Base-by-base conservation (phyloP, 495 filamentous ascomycete genomes). In the Lophiotrema nucula region DNA sequence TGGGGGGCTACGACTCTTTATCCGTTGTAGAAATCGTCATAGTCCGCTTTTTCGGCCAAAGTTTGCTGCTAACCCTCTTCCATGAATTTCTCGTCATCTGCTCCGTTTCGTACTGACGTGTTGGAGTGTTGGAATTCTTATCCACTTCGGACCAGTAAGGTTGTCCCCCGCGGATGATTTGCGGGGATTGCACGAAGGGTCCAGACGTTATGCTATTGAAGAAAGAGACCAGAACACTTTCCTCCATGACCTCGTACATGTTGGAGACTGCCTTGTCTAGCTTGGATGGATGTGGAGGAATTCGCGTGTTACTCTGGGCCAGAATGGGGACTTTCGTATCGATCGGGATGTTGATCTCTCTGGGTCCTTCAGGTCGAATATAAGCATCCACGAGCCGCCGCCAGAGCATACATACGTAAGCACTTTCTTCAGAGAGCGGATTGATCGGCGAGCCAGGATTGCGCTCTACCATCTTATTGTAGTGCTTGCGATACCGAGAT, bases 401-500 rank as follows among this genome's bases (percentile, higher is more conserved):
- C 41, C 41, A 44, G 19, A 22, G 41, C 13, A n/a, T 44, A 6
- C 6, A 44, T 6, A 44, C 19, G 19, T 22, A 47, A 4, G 45
- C 45, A 47, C 13, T 10, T 47, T 27, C 12, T 22, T 47, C 13
- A n/a, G 4, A 23, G 18, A 10, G 31, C 8, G 31, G 31, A 15
- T 35, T 35, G 31, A 77, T 64, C 3, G 73, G 70, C 23, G 58
- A 71, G 23, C 74, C 66, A 11, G 67, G 71, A 10, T 76, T 67
- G 44, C 75, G 71, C 37, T 58, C 64, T 58, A 79, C 56, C 54
- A 87, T 72, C 11, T 81, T 73, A 28, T 77, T 68, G 67, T 91
- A 90, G 47, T 87, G 83, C 49, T 88, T 81, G 42, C 80, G 79
- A 72, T 98, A 98, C 15, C 90, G 85, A 49, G 87, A 83, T 48